These are phyloP conservation scores for Dryas alaskensis DNA, from an alignment of 306 rosid genomes.

Conservation along the genomic window DNA sequence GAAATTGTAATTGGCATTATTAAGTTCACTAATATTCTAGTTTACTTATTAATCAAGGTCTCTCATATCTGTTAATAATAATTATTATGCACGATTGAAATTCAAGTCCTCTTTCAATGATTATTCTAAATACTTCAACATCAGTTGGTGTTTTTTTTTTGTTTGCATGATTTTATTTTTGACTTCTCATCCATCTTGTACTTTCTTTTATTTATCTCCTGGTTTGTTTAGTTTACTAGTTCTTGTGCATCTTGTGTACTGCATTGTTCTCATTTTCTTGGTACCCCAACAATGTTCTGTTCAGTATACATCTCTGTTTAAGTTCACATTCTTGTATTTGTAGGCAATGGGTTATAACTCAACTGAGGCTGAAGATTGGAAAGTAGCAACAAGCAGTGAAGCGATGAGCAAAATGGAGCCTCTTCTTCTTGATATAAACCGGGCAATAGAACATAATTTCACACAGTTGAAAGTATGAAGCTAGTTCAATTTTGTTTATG, in stretches of 20 bases:
- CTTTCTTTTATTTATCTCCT: not conserved
- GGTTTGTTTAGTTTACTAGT: not conserved
- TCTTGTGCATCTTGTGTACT: not conserved
- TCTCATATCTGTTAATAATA: too few species aligned
- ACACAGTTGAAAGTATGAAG: conserved; percentile 81
- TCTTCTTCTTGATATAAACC: conserved; percentile 97
- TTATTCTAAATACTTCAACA: not conserved
- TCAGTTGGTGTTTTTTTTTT: not conserved
- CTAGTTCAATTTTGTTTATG: too few species aligned
- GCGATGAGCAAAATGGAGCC: conserved; percentile 99
- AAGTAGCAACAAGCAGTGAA: conserved; percentile 90
- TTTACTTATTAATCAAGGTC: too few species aligned
- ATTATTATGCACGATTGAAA: not conserved
- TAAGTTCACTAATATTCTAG: not conserved
- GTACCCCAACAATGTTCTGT: conserved; percentile 14
- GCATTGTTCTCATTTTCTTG: not conserved
- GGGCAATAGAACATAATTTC: conserved; percentile 94
- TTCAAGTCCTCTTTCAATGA: not conserved
- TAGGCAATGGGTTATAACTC: conserved; percentile 98
- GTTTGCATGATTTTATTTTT: not conserved
- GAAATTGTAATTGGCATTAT: not conserved
- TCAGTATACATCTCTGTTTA: conserved; percentile 13
- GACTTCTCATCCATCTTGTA: not conserved
- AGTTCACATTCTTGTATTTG: conserved; percentile 26
- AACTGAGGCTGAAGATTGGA: conserved; percentile 99